A percentile compares a stretch with the other conserved stretches of the same genome.
Evolutionary conservation across 306 rosid species (phyloP).

Genomic region (Trichosanthes cucumerina): DNA sequence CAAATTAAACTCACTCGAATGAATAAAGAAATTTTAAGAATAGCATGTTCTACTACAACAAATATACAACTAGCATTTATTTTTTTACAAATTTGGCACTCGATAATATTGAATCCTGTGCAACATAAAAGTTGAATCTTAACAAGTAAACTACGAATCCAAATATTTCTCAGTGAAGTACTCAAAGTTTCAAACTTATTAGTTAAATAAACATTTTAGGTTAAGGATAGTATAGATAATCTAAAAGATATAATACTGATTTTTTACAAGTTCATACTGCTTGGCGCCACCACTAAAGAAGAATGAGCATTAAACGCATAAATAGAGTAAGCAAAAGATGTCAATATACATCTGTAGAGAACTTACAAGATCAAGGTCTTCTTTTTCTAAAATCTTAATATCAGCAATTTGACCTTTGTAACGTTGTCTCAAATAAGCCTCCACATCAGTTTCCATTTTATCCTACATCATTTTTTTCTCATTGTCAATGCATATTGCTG

Average conservation of each 20-base stretch:
- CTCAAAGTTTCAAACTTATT: background rate
- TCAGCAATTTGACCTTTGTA: constrained; percentile 80
- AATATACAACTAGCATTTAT: background rate
- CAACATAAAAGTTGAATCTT: background rate
- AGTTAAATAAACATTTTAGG: background rate
- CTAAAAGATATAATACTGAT: too few species aligned
- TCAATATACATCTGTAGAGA: constrained; percentile 2
- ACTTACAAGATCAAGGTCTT: constrained; percentile 95
- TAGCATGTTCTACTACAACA: background rate
- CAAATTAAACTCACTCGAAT: background rate
- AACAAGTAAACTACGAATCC: background rate
- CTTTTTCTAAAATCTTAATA: constrained; percentile 66
- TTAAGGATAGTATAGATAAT: too few species aligned
- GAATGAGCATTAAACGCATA: background rate
- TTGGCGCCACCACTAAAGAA: background rate
- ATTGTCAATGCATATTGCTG: background rate
- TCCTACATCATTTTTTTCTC: constrained; percentile 31
- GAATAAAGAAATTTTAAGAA: background rate
- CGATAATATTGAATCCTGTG: background rate
- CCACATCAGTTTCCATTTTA: constrained; percentile 80
- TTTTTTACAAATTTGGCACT: background rate
- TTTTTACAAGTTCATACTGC: too few species aligned
- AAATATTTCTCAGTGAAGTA: background rate
- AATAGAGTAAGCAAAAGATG: background rate
- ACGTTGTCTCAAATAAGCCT: constrained; percentile 67